A percentile compares a stretch with the other conserved stretches of the same genome.
Evolutionary conservation across 495 filamentous ascomycete species (phyloP).

Genomic region (Apiosordaria backusii): DNA sequence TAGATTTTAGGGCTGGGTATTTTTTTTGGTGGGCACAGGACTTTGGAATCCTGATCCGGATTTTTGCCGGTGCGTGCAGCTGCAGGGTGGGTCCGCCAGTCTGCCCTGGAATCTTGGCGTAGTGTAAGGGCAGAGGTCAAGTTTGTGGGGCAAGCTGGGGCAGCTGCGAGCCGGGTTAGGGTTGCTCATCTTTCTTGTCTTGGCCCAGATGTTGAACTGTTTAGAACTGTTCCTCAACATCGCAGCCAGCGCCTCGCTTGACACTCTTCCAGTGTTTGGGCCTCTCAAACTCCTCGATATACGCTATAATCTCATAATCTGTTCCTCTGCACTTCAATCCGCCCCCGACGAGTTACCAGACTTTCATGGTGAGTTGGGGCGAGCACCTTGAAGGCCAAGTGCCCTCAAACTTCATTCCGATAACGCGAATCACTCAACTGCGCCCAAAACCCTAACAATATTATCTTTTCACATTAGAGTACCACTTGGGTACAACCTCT

Average conservation of each 20-base stretch:
- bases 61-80: slow-evolving; percentile 20
- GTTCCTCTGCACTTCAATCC: no score
- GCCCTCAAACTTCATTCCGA: no score
- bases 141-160: not conserved
- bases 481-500: not conserved
- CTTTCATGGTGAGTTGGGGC: no score
- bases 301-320: no score
- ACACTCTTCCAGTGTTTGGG: no score
- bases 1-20: slow-evolving; percentile 36
- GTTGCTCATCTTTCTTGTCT: not conserved
- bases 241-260: not conserved
- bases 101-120: slow-evolving; percentile 4
- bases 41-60: slow-evolving; percentile 20
- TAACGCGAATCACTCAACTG: no score
- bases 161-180: not conserved
- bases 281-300: no score
- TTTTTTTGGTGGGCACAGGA: slow-evolving; percentile 35
- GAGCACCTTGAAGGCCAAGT: no score
- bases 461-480: not conserved
- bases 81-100: not conserved
- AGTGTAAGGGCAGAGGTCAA: not conserved
- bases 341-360: no score
- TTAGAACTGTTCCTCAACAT: not conserved
- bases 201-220: not conserved
- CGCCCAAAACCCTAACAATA: not conserved